Evolutionary conservation across 106 monocot species (phyloP).

Genomic region (Acorus gramineus): DNA sequence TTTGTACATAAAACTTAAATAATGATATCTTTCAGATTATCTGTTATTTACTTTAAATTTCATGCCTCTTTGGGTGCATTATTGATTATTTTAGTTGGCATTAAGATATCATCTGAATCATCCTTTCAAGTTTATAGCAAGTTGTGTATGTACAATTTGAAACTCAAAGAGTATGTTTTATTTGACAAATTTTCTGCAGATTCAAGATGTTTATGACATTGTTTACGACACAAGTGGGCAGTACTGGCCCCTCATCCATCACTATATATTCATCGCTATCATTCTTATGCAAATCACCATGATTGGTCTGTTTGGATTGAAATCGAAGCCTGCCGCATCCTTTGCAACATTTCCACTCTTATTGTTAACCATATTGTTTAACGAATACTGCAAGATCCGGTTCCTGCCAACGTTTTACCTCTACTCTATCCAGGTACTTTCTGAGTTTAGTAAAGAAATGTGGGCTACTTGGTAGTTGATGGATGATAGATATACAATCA

Average conservation of each 20-base stretch:
- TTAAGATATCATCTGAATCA: too few species aligned
- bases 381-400: slow-evolving; percentile 61
- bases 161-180: too few species aligned
- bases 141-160: too few species aligned
- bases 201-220: slow-evolving; percentile 68
- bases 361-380: slow-evolving; percentile 43
- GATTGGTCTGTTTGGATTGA: slow-evolving; percentile 63
- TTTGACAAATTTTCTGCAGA: slow-evolving; percentile 20
- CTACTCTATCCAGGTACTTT: slow-evolving; percentile 35
- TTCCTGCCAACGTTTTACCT: slow-evolving; percentile 48
- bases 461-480: too few species aligned
- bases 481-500: not conserved
- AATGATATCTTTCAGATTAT: too few species aligned
- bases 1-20: too few species aligned
- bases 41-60: too few species aligned
- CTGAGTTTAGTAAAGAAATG: not conserved
- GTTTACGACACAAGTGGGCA: slow-evolving; percentile 53
- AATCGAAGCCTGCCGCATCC: slow-evolving; percentile 61
- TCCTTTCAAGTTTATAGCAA: too few species aligned
- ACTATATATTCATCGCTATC: slow-evolving; percentile 42
- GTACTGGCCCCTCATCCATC: slow-evolving; percentile 73
- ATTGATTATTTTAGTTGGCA: too few species aligned
- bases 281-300: slow-evolving; percentile 67
- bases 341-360: slow-evolving; percentile 45
- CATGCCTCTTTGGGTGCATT: too few species aligned